Evolutionary conservation across 805 yeast genomes (phyloP).

Genomic region (Myxozyma sirexii): DNA sequence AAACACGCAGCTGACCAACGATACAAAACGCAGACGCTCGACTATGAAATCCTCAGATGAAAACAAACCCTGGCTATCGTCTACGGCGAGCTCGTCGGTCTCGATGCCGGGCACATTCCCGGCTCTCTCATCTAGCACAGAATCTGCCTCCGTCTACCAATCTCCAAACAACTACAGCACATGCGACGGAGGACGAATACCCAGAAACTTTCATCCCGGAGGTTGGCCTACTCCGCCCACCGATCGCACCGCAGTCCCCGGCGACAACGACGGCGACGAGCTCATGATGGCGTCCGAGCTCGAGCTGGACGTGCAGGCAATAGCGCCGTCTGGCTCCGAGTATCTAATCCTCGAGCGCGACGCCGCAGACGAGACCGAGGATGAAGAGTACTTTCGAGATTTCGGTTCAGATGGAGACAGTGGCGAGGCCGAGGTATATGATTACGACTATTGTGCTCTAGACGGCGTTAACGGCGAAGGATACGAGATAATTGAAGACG

Average conservation of each 20-base stretch:
- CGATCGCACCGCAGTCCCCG: constrained; percentile 1
- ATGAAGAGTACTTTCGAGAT: constrained; percentile 19
- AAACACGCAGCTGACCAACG: too few relatives aligned
- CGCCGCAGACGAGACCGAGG: constrained; percentile 9
- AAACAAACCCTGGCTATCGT: too few relatives aligned
- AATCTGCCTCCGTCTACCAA: not conserved
- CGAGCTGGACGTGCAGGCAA: constrained; percentile 19
- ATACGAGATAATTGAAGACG: not conserved
- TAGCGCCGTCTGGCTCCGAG: constrained; percentile 26
- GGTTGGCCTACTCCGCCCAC: constrained; percentile 7
- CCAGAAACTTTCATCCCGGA: not conserved
- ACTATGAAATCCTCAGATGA: too few relatives aligned
- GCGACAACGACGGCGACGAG: constrained; percentile 1
- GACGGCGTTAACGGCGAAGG: constrained; percentile 9
- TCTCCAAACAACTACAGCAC: not conserved
- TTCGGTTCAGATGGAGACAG: constrained; percentile 2
- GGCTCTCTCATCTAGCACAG: not conserved
- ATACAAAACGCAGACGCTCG: too few relatives aligned
- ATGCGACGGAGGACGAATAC: not conserved
- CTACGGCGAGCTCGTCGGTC: too few relatives aligned
- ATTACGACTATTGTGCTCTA: not conserved
- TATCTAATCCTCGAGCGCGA: constrained; percentile 12
- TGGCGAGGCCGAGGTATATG: not conserved
- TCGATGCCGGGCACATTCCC: not conserved
- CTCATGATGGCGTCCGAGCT: constrained; percentile 16